Evolutionary conservation across 2,329 filamentous ascomycete species (phyloP).

Genomic region (Monosporascus sp.): DNA sequence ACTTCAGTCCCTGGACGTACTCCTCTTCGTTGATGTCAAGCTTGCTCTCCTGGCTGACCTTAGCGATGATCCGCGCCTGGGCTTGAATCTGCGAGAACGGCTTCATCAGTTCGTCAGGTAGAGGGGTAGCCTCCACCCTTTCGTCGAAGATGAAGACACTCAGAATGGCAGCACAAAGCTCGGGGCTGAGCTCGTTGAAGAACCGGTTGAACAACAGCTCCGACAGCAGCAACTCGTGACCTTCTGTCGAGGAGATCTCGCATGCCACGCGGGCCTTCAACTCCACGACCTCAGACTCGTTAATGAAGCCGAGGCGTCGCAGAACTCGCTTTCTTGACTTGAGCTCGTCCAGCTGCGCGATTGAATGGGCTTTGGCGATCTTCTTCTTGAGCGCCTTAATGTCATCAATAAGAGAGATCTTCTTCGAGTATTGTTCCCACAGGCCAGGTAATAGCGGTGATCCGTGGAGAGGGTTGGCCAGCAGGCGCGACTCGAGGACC

Average conservation of each 20-base stretch:
- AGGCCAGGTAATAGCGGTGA: constrained; percentile 78
- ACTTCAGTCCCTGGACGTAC: constrained; percentile 84
- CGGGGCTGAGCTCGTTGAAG: constrained; percentile 91
- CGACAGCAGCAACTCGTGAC: constrained; percentile 87
- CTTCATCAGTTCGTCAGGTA: constrained; percentile 81
- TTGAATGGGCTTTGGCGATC: constrained; percentile 76
- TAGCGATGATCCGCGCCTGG: constrained; percentile 83
- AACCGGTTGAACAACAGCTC: constrained; percentile 95
- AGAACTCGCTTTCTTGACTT: constrained; percentile 95
- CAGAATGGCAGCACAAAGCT: constrained; percentile 78
- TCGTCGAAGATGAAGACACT: constrained; percentile 98
- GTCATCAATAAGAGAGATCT: constrained; percentile 68
- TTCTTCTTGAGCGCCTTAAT: constrained; percentile 87
- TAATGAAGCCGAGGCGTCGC: constrained; percentile 90
- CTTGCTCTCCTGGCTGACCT: constrained; percentile 93
- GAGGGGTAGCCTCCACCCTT: constrained; percentile 71
- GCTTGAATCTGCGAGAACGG: constrained; percentile 81
- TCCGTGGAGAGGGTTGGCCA: constrained; percentile 87
- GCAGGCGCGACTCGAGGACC: constrained; percentile 82
- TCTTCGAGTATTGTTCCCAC: constrained; percentile 80
- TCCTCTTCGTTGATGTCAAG: constrained; percentile 91
- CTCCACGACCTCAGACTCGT: constrained; percentile 91
- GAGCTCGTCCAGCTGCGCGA: constrained; percentile 91
- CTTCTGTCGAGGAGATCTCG: constrained; percentile 86
- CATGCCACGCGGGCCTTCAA: constrained; percentile 96